Conservation (phyloP, 495 filamentous ascomycete species). For the Penicillium desertorum region DNA sequence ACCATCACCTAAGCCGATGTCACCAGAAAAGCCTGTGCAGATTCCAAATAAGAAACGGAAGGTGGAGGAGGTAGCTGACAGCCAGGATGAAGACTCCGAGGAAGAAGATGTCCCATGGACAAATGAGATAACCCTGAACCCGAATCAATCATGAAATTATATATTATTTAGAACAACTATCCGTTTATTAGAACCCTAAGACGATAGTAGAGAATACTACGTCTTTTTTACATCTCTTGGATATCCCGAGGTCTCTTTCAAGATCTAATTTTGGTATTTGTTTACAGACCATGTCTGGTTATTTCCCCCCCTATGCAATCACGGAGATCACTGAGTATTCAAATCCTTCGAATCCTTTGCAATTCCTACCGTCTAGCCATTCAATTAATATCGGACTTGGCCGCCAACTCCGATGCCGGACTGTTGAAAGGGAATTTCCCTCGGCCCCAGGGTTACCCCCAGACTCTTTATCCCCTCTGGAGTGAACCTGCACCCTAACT, state of each 20-base stretch:
- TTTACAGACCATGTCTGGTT: background rate
- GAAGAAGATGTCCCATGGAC: slow-evolving; percentile 9
- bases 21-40: slow-evolving; percentile 14
- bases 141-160: slow-evolving; percentile 4
- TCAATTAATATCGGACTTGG: background rate
- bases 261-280: background rate
- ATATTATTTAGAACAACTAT: background rate
- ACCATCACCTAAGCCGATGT: background rate
- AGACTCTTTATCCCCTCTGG: background rate
- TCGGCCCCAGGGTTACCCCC: background rate
- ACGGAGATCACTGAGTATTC: background rate
- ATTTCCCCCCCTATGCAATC: background rate
- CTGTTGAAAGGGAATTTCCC: background rate
- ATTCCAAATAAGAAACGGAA: slow-evolving; percentile 47
- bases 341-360: background rate
- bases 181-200: background rate
- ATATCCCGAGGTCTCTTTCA: background rate
- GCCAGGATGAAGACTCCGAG: slow-evolving; percentile 48
- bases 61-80: slow-evolving; percentile 50
- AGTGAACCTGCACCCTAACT: background rate
- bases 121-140: slow-evolving; percentile 8
- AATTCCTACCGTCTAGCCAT: background rate
- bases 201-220: background rate
- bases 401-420: background rate
- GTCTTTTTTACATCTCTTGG: background rate